phyloP scores from a whole-genome alignment of 177 flowering plant genomes.

The Vitis hybrid region DNA sequence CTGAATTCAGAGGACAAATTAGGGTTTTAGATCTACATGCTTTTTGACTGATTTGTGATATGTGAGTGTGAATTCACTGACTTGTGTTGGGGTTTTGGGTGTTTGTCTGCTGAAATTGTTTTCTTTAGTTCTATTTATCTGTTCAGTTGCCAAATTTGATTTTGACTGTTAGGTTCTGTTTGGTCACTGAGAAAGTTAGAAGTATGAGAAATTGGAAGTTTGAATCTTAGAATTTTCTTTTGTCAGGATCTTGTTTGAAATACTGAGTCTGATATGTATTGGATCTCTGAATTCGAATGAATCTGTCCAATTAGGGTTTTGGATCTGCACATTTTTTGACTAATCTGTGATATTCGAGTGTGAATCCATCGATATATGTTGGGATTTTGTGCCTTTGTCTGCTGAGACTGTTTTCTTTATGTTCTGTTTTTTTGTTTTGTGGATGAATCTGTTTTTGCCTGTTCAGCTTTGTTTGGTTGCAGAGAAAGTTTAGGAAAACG shows the following conservation, averaged over 20 bases:
- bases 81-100: conserved; percentile 4
- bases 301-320: conserved; percentile 16
- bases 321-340: neutral
- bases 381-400: neutral
- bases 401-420: neutral
- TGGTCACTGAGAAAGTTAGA: neutral
- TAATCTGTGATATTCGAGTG: too few species aligned
- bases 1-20: neutral
- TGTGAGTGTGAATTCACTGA: too few species aligned
- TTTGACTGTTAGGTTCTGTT: neutral
- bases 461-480: neutral
- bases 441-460: too few species aligned
- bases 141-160: too few species aligned
- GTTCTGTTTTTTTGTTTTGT: too few species aligned
- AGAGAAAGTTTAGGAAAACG: neutral
- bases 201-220: neutral
- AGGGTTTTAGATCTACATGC: conserved; percentile 14
- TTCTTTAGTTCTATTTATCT: neutral
- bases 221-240: neutral
- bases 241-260: neutral
- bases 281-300: neutral
- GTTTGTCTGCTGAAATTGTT: neutral
- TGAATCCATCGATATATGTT: neutral
- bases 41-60: too few species aligned
- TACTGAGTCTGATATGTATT: neutral